These are phyloP conservation scores for Hyaloperonospora arabidopsidis DNA, from an alignment of 352 stramenopile species.

Conservation along the genomic window DNA sequence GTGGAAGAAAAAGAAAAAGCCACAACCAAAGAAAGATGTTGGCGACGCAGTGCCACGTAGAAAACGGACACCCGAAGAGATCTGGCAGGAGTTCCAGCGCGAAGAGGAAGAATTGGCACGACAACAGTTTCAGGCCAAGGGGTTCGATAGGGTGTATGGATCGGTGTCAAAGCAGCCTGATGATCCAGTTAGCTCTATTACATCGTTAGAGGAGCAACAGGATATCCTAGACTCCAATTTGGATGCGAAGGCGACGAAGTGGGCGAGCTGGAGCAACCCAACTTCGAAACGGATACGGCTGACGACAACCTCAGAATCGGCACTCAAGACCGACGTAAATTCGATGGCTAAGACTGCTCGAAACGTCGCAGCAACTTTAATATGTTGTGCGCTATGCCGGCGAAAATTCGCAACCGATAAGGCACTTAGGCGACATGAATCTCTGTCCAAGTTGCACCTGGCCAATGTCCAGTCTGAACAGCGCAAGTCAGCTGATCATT, in stretches of 20 bases:
- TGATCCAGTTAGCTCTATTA: not conserved
- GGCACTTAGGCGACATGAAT: constrained; percentile 45
- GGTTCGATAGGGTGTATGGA: constrained; percentile 57
- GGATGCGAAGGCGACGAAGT: constrained; percentile 32
- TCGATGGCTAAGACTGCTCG: not conserved
- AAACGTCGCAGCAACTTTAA: constrained; percentile 1
- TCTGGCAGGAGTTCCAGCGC: constrained; percentile 57
- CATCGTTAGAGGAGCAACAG: constrained; percentile 16
- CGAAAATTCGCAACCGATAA: constrained; percentile 50
- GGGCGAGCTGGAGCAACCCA: constrained; percentile 32
- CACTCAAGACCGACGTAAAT: not conserved
- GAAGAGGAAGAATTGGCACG: constrained; percentile 63
- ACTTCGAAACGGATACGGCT: constrained; percentile 1
- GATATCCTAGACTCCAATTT: constrained; percentile 34
- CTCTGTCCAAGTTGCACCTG: constrained; percentile 44
- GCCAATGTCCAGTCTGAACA: constrained; percentile 27
- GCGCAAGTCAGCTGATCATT: constrained; percentile 26
- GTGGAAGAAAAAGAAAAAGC: constrained; percentile 13
- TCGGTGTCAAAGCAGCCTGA: constrained; percentile 1
- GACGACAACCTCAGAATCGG: not conserved
- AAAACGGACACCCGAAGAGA: constrained; percentile 49
- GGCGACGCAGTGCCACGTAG: constrained; percentile 8
- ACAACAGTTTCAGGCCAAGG: constrained; percentile 46
- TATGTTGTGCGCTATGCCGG: constrained; percentile 59
- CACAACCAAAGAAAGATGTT: constrained; percentile 1